Conservation (phyloP, 495 filamentous ascomycete species). For the Trichoderma virens region DNA sequence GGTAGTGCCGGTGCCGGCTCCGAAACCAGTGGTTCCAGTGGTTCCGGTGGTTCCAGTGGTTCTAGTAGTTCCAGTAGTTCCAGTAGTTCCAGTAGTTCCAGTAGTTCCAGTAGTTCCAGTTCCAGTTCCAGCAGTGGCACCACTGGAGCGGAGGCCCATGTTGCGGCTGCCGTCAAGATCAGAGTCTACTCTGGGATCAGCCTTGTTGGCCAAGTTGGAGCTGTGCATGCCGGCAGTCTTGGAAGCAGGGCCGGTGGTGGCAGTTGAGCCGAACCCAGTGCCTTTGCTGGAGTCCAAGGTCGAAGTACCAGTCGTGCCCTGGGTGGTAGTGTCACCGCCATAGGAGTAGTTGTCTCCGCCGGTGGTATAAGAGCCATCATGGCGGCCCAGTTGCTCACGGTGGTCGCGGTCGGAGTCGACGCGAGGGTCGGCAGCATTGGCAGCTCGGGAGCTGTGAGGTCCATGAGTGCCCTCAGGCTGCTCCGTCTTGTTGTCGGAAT, state of each 20-base stretch:
- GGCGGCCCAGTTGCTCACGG: slow-evolving; percentile 13
- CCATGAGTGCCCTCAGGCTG: slow-evolving; percentile 18
- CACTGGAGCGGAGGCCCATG: slow-evolving; percentile 1
- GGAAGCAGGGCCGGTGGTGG: slow-evolving; percentile 11
- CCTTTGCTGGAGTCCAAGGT: not conserved
- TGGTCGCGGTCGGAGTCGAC: slow-evolving; percentile 39
- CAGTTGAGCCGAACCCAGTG: slow-evolving; percentile 13
- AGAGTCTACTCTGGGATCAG: slow-evolving; percentile 28
- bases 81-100: not conserved
- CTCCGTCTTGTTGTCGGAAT: slow-evolving; percentile 30
- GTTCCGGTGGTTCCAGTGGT: not conserved
- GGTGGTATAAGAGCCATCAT: slow-evolving; percentile 1
- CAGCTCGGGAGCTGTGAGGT: slow-evolving; percentile 26
- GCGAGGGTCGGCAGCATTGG: slow-evolving; percentile 43
- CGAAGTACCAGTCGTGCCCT: not conserved
- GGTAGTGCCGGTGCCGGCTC: slow-evolving; percentile 4
- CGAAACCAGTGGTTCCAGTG: not conserved
- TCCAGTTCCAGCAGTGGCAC: slow-evolving; percentile 6
- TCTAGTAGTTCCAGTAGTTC: slow-evolving; percentile 9
- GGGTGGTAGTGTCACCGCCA: slow-evolving; percentile 14
- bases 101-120: not conserved
- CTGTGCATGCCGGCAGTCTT: slow-evolving; percentile 28
- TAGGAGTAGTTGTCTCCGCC: slow-evolving; percentile 17
- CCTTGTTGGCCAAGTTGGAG: slow-evolving; percentile 30
- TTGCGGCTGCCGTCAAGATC: slow-evolving; percentile 16